Evolutionary conservation across 768 basidiomycete genomes (phyloP).

Genomic region (Gelatoporia subvermispora): DNA sequence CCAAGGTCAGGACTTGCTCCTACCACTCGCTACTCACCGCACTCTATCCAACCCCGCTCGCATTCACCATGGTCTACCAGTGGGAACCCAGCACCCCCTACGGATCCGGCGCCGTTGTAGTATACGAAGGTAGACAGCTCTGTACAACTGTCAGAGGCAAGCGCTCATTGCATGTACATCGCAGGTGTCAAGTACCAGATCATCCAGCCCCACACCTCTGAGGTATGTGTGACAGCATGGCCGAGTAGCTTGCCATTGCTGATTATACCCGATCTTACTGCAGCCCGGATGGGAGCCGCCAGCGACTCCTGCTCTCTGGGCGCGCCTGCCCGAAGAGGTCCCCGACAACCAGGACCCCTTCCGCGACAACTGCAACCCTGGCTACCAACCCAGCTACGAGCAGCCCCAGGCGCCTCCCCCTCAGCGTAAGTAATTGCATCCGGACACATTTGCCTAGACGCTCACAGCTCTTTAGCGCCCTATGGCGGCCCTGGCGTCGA

Average conservation of each 20-base stretch:
- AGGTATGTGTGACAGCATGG: slow-evolving; percentile 34
- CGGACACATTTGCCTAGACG: too few relatives aligned
- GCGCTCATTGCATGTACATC: background rate
- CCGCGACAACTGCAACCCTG: slow-evolving; percentile 8
- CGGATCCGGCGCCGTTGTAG: slow-evolving; percentile 47
- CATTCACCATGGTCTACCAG: slow-evolving; percentile 14
- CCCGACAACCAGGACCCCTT: slow-evolving; percentile 6
- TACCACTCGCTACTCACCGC: too few relatives aligned
- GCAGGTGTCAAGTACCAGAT: slow-evolving; percentile 59
- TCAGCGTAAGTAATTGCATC: too few relatives aligned
- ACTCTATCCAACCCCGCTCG: too few relatives aligned
- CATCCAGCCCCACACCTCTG: slow-evolving; percentile 67
- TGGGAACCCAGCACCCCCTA: slow-evolving; percentile 69
- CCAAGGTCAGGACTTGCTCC: too few relatives aligned
- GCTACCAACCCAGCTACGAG: background rate
- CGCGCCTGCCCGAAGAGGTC: slow-evolving; percentile 34
- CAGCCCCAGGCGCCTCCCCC: too few relatives aligned
- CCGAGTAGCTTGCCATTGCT: background rate
- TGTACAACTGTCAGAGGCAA: background rate
- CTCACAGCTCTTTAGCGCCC: too few relatives aligned
- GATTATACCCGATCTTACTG: background rate
- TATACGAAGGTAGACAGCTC: slow-evolving; percentile 42
- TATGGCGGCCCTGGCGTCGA: background rate
- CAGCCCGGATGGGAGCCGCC: slow-evolving; percentile 68
- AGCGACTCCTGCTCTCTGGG: slow-evolving; percentile 65